These are phyloP conservation scores for Firmiana major DNA, from an alignment of 345 rosid species.

Conservation along the genomic window DNA sequence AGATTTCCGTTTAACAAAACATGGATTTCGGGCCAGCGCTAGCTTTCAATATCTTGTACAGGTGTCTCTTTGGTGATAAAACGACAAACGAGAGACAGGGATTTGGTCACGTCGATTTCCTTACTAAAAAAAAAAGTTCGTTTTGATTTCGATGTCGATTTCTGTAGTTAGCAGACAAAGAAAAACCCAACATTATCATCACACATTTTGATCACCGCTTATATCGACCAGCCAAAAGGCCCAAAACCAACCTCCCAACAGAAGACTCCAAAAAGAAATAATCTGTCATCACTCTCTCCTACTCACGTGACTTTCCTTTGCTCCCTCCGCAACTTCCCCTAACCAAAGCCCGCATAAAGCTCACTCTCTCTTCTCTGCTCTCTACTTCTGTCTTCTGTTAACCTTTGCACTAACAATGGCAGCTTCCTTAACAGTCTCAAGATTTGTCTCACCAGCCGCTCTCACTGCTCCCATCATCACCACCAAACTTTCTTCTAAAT, in stretches of 20 bases:
- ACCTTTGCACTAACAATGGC: conserved; percentile 27
- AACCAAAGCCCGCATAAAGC: neutral
- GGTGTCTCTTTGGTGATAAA: too few species aligned
- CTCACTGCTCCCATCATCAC: neutral
- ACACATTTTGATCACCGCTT: too few species aligned
- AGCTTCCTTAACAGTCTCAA: conserved; percentile 36
- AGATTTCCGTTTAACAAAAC: too few species aligned
- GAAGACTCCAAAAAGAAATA: neutral
- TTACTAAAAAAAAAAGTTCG: too few species aligned
- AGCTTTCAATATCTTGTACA: too few species aligned
- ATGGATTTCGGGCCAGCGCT: too few species aligned
- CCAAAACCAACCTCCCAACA: neutral
- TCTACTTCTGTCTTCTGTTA: too few species aligned
- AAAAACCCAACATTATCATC: neutral
- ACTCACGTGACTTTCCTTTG: neutral
- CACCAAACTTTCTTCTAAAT: conserved; percentile 14
- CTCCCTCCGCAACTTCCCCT: neutral
- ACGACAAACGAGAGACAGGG: too few species aligned
- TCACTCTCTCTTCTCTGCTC: neutral
- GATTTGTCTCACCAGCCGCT: conserved; percentile 28
- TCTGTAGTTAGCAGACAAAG: too few species aligned
- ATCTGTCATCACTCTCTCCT: neutral
- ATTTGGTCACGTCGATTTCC: too few species aligned
- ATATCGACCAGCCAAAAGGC: neutral
- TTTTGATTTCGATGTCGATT: too few species aligned